A percentile compares a stretch with the other conserved stretches of the same genome.
These are phyloP conservation scores for Ceriops zippeliana DNA, from an alignment of 345 rosid species.

Conservation along the genomic window DNA sequence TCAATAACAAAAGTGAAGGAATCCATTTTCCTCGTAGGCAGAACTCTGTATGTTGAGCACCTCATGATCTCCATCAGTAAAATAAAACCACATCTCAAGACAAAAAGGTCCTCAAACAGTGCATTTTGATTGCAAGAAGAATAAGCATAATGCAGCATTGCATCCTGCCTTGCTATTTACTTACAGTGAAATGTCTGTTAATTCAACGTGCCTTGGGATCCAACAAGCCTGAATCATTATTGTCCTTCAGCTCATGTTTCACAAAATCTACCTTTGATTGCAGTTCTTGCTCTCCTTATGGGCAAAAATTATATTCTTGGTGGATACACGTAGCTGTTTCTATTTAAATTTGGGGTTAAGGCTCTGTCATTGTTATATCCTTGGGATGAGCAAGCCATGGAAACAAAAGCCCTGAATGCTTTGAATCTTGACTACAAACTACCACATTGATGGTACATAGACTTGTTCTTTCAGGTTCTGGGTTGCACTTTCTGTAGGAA, in stretches of 20 bases:
- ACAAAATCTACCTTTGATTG: background rate
- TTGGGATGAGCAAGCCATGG: background rate
- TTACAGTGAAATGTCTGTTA: background rate
- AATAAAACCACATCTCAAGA: too few species aligned
- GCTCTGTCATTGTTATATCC: too few species aligned
- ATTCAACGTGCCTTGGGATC: background rate
- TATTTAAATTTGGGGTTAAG: too few species aligned
- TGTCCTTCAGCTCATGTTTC: background rate
- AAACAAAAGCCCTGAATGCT: background rate
- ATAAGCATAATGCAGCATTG: too few species aligned
- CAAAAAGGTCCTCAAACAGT: too few species aligned
- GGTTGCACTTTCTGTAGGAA: slow-evolving; percentile 85
- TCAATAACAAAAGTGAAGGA: too few species aligned
- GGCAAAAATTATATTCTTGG: too few species aligned
- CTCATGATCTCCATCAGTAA: too few species aligned
- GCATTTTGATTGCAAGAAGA: too few species aligned
- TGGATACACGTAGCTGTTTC: too few species aligned
- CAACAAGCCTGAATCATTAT: background rate
- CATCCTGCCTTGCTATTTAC: background rate
- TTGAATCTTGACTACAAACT: slow-evolving; percentile 18
- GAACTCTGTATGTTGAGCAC: too few species aligned
- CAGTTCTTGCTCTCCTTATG: background rate
- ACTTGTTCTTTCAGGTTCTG: slow-evolving; percentile 94
- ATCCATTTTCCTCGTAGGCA: too few species aligned
- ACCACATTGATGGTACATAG: slow-evolving; percentile 96